Base-by-base conservation (phyloP, 1,139 yeast species). In the Suhomyces maxii region DNA sequence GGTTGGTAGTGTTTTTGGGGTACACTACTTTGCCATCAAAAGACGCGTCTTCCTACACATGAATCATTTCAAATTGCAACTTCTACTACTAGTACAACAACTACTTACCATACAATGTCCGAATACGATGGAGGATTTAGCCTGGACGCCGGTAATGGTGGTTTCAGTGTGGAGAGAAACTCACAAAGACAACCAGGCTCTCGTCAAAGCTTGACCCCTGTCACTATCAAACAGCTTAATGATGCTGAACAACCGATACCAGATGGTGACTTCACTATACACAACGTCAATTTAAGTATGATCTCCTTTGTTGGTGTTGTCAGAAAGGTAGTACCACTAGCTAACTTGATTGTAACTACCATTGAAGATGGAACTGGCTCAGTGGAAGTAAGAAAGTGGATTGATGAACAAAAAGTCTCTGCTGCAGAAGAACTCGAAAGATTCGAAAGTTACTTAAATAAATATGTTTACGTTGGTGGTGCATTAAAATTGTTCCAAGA, bases 361-460 rank as follows among this genome's bases (percentile, higher is more conserved):
- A 61, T 89, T 18, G 96, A 89, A 58, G 97, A 91, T 61, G 96
- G 96, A 4, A 86, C 97, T 0, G 96, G 95, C 0, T 73, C 82
- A 4, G 70, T 84, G 23, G 89, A 86, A 39, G 77, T 87, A 37
- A 79, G 87, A 55, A 77, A 79, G 54, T 88, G 95, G 91, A 71
- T 80, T 40, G 84, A 84, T 52, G 83, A 82, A 33, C 73, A 71
- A 38, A 61, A 66, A 34, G 61, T 71, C 6, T 53, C 68, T 6
- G 63, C 71, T 0, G 65, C 63, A 40, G 69, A 62, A 42, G 55
- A 54, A 11, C 58, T 61, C 14, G 76, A 71, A 69, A 77, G 54
- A 40, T 68, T 58, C 49, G 58, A 58, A 44, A 55, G 58, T 11
- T 54, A 59, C 48, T 54, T 65, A 48, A 64, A 69, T 56, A 67